These are phyloP conservation scores for Calonectria crousiana DNA, from an alignment of 2,329 filamentous ascomycete species.

Conservation along the genomic window DNA sequence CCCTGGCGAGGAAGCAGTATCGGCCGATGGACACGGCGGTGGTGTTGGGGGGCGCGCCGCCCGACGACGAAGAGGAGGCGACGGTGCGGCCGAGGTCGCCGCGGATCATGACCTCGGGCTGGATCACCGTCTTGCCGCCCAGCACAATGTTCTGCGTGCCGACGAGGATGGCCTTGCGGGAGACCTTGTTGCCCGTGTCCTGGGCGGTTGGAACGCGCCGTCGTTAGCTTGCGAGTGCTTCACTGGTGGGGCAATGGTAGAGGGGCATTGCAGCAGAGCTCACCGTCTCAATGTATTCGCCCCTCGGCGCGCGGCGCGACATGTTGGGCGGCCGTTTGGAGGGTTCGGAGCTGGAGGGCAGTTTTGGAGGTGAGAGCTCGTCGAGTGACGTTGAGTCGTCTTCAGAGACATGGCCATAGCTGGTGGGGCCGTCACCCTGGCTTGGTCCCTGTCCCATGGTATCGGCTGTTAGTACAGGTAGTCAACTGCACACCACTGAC, in stretches of 20 bases:
- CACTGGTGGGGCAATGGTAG: neutral
- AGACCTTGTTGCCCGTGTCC: conserved; percentile 99
- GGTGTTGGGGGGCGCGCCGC: conserved; percentile 59
- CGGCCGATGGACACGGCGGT: conserved; percentile 88
- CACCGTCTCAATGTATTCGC: conserved; percentile 98
- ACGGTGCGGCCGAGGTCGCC: conserved; percentile 82
- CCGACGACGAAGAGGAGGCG: conserved; percentile 53
- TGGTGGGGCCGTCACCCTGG: conserved; percentile 8
- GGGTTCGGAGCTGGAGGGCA: conserved; percentile 22
- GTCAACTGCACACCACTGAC: neutral
- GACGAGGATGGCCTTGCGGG: conserved; percentile 89
- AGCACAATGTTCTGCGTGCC: conserved; percentile 98
- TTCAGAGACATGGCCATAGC: neutral
- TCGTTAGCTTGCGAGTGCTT: conserved; percentile 19
- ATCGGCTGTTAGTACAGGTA: neutral
- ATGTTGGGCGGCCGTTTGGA: conserved; percentile 58
- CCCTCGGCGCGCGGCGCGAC: conserved; percentile 83
- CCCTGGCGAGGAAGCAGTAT: conserved; percentile 88
- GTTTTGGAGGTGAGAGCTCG: conserved; percentile 14
- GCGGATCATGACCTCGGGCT: conserved; percentile 93
- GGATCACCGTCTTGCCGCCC: conserved; percentile 94
- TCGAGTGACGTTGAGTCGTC: conserved; percentile 2
- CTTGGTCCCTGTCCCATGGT: neutral
- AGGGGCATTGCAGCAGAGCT: conserved; percentile 6
- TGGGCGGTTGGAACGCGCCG: conserved; percentile 50